phyloP scores from a whole-genome alignment of 2,329 filamentous ascomycete genomes.

The Plenodomus lindquistii region DNA sequence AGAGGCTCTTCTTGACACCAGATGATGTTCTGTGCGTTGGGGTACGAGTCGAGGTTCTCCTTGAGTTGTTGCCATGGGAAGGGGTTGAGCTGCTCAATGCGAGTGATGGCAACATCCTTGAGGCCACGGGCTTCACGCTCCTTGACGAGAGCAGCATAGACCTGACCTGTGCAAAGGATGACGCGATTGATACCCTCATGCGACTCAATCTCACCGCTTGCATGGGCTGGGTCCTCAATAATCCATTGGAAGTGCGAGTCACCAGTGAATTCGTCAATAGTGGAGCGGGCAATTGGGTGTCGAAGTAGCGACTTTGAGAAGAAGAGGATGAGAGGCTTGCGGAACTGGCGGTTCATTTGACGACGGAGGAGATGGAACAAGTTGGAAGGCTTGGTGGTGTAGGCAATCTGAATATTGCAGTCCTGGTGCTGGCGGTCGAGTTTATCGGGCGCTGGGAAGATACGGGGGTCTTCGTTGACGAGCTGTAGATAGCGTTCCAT shows the following conservation, averaged over 20 bases:
- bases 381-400: conserved; percentile 96
- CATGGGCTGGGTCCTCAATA: conserved; percentile 86
- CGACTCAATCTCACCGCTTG: conserved; percentile 71
- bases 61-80: conserved; percentile 98
- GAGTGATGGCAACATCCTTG: conserved; percentile 90
- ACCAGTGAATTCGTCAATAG: conserved; percentile 86
- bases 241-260: conserved; percentile 97
- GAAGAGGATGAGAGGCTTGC: conserved; percentile 97
- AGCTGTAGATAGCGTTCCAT: conserved; percentile 97
- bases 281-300: conserved; percentile 87
- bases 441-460: conserved; percentile 87
- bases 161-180: conserved; percentile 91
- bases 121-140: conserved; percentile 85
- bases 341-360: conserved; percentile 99
- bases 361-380: conserved; percentile 94
- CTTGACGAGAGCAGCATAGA: conserved; percentile 88
- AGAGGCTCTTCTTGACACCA: conserved; percentile 98
- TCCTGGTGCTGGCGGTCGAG: conserved; percentile 97
- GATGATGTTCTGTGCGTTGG: conserved; percentile 95
- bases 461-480: conserved; percentile 93
- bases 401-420: conserved; percentile 98
- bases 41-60: conserved; percentile 96
- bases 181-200: conserved; percentile 91
- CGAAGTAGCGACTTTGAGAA: conserved; percentile 97
- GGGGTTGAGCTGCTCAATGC: conserved; percentile 95